Conservation (phyloP, 768 basidiomycete species). For the Russula sp. region DNA sequence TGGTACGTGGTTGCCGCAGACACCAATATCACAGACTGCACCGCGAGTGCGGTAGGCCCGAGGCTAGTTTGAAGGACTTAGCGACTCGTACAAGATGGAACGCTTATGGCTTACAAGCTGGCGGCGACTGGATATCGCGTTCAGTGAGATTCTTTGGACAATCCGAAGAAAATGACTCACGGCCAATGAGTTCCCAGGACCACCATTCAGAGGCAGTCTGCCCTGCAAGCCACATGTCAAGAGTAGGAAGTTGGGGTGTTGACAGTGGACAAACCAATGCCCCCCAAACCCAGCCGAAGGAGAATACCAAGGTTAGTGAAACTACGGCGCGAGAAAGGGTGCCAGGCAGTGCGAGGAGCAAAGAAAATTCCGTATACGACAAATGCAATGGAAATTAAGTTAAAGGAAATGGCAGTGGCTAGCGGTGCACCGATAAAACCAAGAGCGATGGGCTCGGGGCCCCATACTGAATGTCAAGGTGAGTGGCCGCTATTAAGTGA, state of each 20-base stretch:
- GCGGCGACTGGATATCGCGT: slow-evolving; percentile 40
- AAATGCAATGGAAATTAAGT: slow-evolving; percentile 64
- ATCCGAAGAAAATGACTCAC: slow-evolving; percentile 28
- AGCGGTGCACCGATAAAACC: slow-evolving; percentile 93
- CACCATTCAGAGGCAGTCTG: slow-evolving; percentile 94
- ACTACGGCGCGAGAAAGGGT: slow-evolving; percentile 57
- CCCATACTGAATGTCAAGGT: slow-evolving; percentile 55
- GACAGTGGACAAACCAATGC: slow-evolving; percentile 47
- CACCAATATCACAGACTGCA: slow-evolving; percentile 80
- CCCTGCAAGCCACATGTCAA: slow-evolving; percentile 32
- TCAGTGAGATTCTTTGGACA: background rate
- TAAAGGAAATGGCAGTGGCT: slow-evolving; percentile 84
- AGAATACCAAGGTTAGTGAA: slow-evolving; percentile 66
- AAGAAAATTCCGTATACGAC: slow-evolving; percentile 58
- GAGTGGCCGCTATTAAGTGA: slow-evolving; percentile 4
- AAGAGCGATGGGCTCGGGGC: slow-evolving; percentile 66
- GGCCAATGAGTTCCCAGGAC: slow-evolving; percentile 85
- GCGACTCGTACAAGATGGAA: slow-evolving; percentile 10
- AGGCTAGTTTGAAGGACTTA: slow-evolving; percentile 41
- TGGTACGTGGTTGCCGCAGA: slow-evolving; percentile 76
- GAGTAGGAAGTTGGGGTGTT: background rate
- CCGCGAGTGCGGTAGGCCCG: slow-evolving; percentile 75
- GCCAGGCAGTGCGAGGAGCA: slow-evolving; percentile 73
- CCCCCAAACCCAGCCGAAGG: slow-evolving; percentile 72
- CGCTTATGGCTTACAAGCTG: slow-evolving; percentile 37